Base-by-base conservation (phyloP, 23 red algal species). In the Gracilaria caudata region DNA sequence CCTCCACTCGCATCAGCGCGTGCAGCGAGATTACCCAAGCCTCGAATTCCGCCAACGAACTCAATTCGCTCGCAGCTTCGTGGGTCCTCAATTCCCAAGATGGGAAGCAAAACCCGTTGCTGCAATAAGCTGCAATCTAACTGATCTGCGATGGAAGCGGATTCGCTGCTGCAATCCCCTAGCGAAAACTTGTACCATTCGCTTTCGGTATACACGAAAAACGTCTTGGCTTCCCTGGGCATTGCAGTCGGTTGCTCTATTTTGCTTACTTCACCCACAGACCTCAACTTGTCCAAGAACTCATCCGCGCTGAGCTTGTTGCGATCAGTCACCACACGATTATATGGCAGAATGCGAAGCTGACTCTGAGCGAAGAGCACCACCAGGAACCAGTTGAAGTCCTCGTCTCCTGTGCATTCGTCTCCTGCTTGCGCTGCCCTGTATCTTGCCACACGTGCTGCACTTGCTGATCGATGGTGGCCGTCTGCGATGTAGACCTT, bases 401-500 rank as follows among this genome's bases (percentile, higher is more conserved):
- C 88, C 11, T 72, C 79, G 33, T 13, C 36, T 12, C 39, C 83
- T 1, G 28, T 46, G 36, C 63, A 68, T 3, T 4, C 28, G 30
- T 65, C 73, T 1, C 73, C 58, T 4, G 51, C 73, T 8, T 29
- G 47, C 41, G 85, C 21, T 24, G 36, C 46, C 25, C 55, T 80
- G 28, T 59, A 39, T 7, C 73, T 57, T 11, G 72, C 80, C 49
- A 87, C 90, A n/a, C 54, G 51, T 36, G 75, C 81, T 19, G 90
- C 90, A 57, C 80, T 80, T 23, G 90, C 90, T 24, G 90, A 66
- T 33, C 90, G 90, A 65, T 93, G 90, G 29, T 93, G 90, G 14
- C 90, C 90, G 81, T 93, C 90, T 51, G 90, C 90, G 41, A 93
- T 86, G 56, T 93, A 93, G 16, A 51, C 80, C 14, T 44, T 36